These are phyloP conservation scores for Cordia subcordata DNA, from an alignment of 257 asterid genomes.

Conservation along the genomic window DNA sequence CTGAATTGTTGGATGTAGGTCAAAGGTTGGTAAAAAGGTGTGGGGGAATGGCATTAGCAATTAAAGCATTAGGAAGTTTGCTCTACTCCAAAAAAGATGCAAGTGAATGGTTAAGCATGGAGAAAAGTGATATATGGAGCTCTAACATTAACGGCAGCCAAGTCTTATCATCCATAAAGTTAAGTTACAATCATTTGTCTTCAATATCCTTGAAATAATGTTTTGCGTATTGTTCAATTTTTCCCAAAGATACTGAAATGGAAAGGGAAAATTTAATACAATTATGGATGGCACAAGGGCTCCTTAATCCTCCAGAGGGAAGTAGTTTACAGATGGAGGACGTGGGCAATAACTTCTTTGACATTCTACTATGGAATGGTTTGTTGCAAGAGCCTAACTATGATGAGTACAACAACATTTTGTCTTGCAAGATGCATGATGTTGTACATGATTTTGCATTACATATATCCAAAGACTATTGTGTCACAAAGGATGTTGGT, in stretches of 20 bases:
- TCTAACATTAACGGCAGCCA: neutral
- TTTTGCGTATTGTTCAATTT: conserved; percentile 10
- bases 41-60: conserved; percentile 33
- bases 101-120: conserved; percentile 8
- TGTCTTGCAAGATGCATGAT: conserved; percentile 26
- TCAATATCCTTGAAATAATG: neutral
- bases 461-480: neutral
- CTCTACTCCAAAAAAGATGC: conserved; percentile 6
- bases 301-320: neutral
- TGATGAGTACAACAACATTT: neutral
- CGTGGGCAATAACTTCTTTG: conserved; percentile 5
- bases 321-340: conserved; percentile 14
- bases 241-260: conserved; percentile 14
- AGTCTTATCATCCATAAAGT: neutral
- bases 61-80: conserved; percentile 23
- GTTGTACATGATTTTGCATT: conserved; percentile 27
- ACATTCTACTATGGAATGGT: conserved; percentile 12
- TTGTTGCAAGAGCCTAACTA: conserved; percentile 12
- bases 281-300: conserved; percentile 27
- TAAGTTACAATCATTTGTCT: neutral
- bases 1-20: conserved; percentile 10
- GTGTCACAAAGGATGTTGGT: conserved; percentile 4
- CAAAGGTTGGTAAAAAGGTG: conserved; percentile 20
- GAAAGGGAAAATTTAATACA: conserved; percentile 21
- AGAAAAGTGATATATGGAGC: neutral